phyloP scores from a whole-genome alignment of 1,284 basidiomycete genomes.

The Polyporus tsugae region DNA sequence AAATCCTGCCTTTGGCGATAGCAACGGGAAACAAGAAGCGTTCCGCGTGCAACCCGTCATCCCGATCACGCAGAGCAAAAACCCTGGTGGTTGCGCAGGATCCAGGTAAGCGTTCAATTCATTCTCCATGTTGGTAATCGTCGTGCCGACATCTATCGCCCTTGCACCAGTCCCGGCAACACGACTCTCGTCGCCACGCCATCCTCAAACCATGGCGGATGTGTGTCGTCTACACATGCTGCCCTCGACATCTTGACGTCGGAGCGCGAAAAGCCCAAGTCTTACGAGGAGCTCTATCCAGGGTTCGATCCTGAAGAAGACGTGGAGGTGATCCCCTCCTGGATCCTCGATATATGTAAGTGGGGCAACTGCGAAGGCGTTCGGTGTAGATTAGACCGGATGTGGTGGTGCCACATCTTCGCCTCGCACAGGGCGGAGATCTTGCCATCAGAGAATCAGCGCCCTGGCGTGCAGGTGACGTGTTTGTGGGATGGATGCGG shows the following conservation, averaged over 20 bases:
- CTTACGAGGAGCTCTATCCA: neutral
- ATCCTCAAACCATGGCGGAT: neutral
- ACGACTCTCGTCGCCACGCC: neutral
- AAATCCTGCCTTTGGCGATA: too few species aligned
- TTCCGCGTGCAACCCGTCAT: too few species aligned
- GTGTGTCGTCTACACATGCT: neutral
- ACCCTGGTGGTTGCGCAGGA: neutral
- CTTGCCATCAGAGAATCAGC: neutral
- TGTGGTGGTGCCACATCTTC: neutral
- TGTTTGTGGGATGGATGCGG: neutral
- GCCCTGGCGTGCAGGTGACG: neutral
- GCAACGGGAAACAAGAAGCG: too few species aligned
- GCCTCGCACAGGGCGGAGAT: neutral
- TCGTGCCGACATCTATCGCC: neutral
- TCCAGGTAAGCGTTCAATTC: neutral
- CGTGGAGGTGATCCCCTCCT: neutral
- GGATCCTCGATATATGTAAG: neutral
- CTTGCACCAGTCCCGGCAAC: neutral
- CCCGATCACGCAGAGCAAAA: too few species aligned
- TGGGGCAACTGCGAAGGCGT: neutral
- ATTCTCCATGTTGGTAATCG: neutral
- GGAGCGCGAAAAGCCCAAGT: neutral
- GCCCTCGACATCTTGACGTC: neutral
- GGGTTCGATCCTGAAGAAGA: neutral
- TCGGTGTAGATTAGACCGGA: neutral